A percentile compares a stretch with the other conserved stretches of the same genome.
Conservation (phyloP, 2,329 filamentous ascomycete genomes). For the Sarocladium strictum region DNA sequence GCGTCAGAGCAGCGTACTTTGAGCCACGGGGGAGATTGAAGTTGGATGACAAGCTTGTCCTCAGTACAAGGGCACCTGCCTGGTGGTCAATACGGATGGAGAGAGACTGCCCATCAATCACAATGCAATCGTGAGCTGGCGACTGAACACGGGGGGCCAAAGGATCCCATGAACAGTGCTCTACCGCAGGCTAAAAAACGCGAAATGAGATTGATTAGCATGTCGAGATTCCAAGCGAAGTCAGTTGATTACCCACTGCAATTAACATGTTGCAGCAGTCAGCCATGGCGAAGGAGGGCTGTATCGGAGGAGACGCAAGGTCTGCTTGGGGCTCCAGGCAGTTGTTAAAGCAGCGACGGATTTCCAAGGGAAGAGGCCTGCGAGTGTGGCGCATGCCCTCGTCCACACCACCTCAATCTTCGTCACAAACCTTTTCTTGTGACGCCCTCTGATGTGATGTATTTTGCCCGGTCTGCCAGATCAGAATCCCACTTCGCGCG, state of each 20-base stretch:
- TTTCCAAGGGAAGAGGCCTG: background rate
- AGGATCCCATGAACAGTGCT: background rate
- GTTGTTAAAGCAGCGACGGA: background rate
- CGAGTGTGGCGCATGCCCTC: slow-evolving; percentile 3
- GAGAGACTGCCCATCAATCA: background rate
- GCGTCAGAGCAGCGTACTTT: too few species aligned
- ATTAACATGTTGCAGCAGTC: background rate
- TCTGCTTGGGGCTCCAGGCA: background rate
- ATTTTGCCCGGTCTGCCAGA: too few species aligned
- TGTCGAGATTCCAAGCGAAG: background rate
- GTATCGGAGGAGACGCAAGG: background rate
- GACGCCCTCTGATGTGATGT: too few species aligned
- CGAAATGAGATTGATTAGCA: background rate
- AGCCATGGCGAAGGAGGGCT: background rate
- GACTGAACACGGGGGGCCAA: background rate
- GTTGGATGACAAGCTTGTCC: too few species aligned
- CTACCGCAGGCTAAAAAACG: slow-evolving; percentile 1
- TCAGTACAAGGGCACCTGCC: too few species aligned
- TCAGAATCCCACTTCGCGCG: too few species aligned
- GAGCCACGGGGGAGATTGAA: too few species aligned
- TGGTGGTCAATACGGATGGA: background rate
- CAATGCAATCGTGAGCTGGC: background rate
- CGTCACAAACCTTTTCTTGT: too few species aligned
- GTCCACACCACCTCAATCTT: background rate
- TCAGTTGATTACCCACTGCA: background rate